These are phyloP conservation scores for Globisporangium splendens DNA, from an alignment of 352 stramenopile species.

Conservation along the genomic window DNA sequence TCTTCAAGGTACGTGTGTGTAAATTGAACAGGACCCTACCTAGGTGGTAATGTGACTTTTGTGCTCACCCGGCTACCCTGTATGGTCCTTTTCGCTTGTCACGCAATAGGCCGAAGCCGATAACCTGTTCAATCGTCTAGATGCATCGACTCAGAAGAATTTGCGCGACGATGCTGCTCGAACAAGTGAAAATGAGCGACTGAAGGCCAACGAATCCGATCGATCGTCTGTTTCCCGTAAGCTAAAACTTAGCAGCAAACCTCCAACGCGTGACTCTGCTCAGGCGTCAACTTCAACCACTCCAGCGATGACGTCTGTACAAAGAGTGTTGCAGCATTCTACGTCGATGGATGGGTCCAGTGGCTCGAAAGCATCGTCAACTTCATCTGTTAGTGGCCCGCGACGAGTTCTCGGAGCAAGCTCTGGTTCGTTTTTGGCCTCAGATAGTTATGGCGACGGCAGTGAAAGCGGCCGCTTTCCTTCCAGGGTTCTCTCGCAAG, in stretches of 20 bases:
- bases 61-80: not conserved
- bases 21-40: not conserved
- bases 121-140: slow-evolving; percentile 46
- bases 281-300: not conserved
- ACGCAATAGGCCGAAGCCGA: slow-evolving; percentile 41
- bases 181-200: slow-evolving; percentile 2
- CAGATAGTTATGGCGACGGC: slow-evolving; percentile 2
- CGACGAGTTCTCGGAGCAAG: slow-evolving; percentile 22
- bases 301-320: slow-evolving; percentile 5
- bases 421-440: not conserved
- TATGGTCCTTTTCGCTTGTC: not conserved
- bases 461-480: slow-evolving; percentile 5
- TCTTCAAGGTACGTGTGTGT: slow-evolving; percentile 46
- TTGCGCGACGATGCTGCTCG: slow-evolving; percentile 41
- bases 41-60: not conserved
- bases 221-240: not conserved
- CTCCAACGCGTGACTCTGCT: not conserved
- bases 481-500: slow-evolving; percentile 37
- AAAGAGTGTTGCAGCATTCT: slow-evolving; percentile 19
- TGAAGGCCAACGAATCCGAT: slow-evolving; percentile 2
- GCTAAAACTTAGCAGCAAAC: slow-evolving; percentile 10
- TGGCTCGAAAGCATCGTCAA: not conserved
- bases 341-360: slow-evolving; percentile 3
- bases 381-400: slow-evolving; percentile 13
- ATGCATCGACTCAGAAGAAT: slow-evolving; percentile 67